Base-by-base conservation (phyloP, 2,329 filamentous ascomycete genomes). In the Neurospora crassa region DNA sequence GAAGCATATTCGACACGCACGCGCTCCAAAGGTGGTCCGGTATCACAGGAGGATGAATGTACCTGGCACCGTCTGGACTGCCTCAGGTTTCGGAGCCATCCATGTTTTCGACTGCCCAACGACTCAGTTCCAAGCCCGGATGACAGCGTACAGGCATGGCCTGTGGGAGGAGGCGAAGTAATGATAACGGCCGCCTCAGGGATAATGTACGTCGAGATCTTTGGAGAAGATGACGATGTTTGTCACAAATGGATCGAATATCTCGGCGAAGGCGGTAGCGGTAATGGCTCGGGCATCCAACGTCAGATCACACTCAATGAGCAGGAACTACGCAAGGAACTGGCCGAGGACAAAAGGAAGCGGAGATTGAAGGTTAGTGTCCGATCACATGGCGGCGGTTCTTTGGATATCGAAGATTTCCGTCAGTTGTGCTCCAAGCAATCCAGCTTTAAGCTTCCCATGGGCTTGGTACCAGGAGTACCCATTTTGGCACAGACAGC, bases 1-100 rank as follows among this genome's bases (percentile, higher is more conserved):
- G 95, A 97, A 79, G 89, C 93, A 0, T 97, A 91, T 78, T 96
- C 92, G 2, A 97, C 93, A 2, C 88, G 94, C 67, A 97, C 93
- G 2, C 93, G 93, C 78, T 90, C 91, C 63, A 93, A 92, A 76
- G 94, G 94, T 2, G 91, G 91, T 4, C 81, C 93, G 7, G 91
- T 94, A 59, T 80, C 91, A 63, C 89, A 88, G 41, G 87, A 90
- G 67, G 93, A 97, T 75, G 96, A 98, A 81, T 97, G 94, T 79
- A 86, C 85, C 37, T 98, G 95, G 95, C 94, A 97, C 80, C 88
- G 94, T 71, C 86, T 98, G 7, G 96, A 98, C 80, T 90, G 90
- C 70, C 85, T 99, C 69, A 92, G 94, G 47, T 97, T 97, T 83
- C 90, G 94, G 74, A 91, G 90, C 75, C 96, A 99, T 78, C 93